Conservation (phyloP, 495 filamentous ascomycete genomes). For the Talaromyces nanjingensis region DNA sequence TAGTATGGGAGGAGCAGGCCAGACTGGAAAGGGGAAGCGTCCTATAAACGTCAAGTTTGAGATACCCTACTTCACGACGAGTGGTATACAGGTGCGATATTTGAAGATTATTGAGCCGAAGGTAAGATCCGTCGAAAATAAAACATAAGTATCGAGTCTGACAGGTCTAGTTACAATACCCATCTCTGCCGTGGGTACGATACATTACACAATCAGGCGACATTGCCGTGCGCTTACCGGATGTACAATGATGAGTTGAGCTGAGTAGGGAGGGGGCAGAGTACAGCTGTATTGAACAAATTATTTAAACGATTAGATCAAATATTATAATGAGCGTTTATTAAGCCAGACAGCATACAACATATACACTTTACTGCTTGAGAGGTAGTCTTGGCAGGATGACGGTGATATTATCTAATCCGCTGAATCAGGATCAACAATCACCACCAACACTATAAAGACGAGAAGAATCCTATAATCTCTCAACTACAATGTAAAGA, state of each 20-base stretch:
- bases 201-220: constrained; percentile 98
- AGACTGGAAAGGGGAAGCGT: constrained; percentile 76
- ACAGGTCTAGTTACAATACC: constrained; percentile 74
- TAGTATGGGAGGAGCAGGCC: constrained; percentile 72
- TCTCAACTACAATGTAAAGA: neutral
- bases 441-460: neutral
- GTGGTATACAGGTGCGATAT: constrained; percentile 96
- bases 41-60: constrained; percentile 99
- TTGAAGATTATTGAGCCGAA: constrained; percentile 99
- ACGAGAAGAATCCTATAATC: too few relatives aligned
- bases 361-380: too few relatives aligned
- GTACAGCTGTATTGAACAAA: neutral
- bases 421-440: neutral
- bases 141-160: neutral
- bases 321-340: neutral
- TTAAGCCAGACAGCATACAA: too few relatives aligned
- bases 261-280: neutral
- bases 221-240: constrained; percentile 86
- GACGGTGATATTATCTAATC: neutral
- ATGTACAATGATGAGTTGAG: constrained; percentile 55
- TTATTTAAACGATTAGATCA: neutral
- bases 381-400: neutral
- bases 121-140: constrained; percentile 46
- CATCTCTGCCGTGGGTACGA: constrained; percentile 95
- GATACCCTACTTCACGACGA: constrained; percentile 99